Base-by-base conservation (phyloP, 441 rosid species). In the Pelargonium citronellum region DNA sequence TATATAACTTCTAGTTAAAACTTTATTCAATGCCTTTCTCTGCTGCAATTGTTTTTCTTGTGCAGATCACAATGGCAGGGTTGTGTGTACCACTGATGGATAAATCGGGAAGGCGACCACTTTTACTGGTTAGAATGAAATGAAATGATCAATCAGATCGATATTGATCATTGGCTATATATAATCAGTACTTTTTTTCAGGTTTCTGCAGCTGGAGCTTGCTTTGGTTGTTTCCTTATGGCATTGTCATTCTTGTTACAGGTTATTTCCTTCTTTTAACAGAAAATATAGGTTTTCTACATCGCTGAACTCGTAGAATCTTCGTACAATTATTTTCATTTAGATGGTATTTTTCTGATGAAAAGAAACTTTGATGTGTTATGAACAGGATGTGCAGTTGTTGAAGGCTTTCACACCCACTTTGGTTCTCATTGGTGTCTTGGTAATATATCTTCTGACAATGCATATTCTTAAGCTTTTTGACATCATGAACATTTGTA, bases 61-160 rank as follows among this genome's bases (percentile, higher is more conserved):
- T 70, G 67, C 71, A 74, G 83, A 75, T 71, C 16, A 74, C 74
- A 64, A 69, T 62, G 65, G 58, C 75, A 6, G 27, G 57, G 70
- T 7, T 79, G 17, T 67, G 69, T 51, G 15, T 77, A 17, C 47
- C 78, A 19, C 30, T 82, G 43, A 74, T 80, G 24, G 80, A 83
- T 47, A 73, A 46, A 70, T 74, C 65, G 69, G 75, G 85, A 72
- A 77, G 80, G 74, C 75, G 78, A n/a, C 75, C 81, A 34, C 81
- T 82, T 43, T 60, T 78, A 41, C 43, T 78, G 80, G 80, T 72
- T 17, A 60, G 53, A 47, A 47, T 1, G 53, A 47, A 47, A 47
- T 12, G 12, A 3, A 47, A 30, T 30, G 4, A 2, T 30, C 34
- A 30, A 0, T 30, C 34, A 30, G 2, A 30, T 30, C 34, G 34